These are phyloP conservation scores for Chlamydomonas eustigma DNA, from an alignment of 139 green algal genomes.

Conservation along the genomic window DNA sequence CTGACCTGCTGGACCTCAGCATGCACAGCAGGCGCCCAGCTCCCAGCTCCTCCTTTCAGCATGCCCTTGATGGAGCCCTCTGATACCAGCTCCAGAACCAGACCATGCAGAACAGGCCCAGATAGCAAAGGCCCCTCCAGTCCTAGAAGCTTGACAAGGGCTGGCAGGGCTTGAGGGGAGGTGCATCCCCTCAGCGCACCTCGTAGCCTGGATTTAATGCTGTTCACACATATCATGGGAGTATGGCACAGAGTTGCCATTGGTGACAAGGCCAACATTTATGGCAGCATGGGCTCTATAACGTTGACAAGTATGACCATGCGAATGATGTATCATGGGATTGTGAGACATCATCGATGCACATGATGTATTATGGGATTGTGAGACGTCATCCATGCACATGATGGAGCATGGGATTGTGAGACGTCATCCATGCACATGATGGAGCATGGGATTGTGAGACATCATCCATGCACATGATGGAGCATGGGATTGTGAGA, in stretches of 20 bases:
- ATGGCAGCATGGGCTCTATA: too few relatives aligned
- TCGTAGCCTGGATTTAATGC: constrained; percentile 75
- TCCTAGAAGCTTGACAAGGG: constrained; percentile 16
- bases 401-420: too few relatives aligned
- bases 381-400: too few relatives aligned
- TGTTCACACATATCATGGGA: constrained; percentile 3
- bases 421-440: too few relatives aligned
- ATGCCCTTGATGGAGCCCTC: constrained; percentile 52
- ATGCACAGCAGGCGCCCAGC: constrained; percentile 68
- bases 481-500: too few relatives aligned
- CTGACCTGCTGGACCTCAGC: constrained; percentile 48
- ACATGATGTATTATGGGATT: too few relatives aligned
- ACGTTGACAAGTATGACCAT: too few relatives aligned
- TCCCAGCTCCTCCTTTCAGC: constrained; percentile 56
- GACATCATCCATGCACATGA: too few relatives aligned
- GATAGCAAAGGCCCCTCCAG: constrained; percentile 14
- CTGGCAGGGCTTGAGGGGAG: constrained; percentile 25
- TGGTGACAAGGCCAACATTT: too few relatives aligned
- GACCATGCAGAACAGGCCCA: neutral
- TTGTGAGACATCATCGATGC: too few relatives aligned
- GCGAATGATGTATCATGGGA: too few relatives aligned
- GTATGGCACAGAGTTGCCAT: neutral
- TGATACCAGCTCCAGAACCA: constrained; percentile 40
- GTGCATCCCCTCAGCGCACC: constrained; percentile 69
- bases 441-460: too few relatives aligned